phyloP scores from a whole-genome alignment of 2,329 filamentous ascomycete species.

The Nemania serpens region DNA sequence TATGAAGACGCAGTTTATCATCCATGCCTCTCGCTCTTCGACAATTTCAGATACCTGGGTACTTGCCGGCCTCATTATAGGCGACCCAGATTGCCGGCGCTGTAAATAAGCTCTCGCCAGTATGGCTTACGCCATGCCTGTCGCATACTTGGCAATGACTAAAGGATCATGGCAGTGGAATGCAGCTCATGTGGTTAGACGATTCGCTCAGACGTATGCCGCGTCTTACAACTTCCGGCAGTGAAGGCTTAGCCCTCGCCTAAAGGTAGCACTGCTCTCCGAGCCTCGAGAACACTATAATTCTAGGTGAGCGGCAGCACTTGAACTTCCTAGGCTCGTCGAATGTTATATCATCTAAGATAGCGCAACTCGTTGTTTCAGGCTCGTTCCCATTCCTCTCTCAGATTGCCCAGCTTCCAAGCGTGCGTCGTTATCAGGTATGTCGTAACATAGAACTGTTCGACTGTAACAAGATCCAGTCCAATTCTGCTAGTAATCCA shows the following conservation, averaged over 20 bases:
- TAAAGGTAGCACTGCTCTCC: no score
- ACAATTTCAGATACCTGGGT: slow-evolving; percentile 22
- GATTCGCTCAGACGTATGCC: neutral
- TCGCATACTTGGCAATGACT: slow-evolving; percentile 13
- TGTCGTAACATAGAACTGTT: neutral
- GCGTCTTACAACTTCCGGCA: neutral
- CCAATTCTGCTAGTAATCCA: no score
- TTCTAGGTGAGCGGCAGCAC: no score
- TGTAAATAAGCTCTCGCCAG: neutral
- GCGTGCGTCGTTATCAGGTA: no score
- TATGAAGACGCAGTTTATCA: neutral
- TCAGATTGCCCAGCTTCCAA: no score
- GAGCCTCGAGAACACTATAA: no score
- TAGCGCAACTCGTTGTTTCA: no score
- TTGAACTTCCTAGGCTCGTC: no score
- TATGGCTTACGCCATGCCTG: neutral
- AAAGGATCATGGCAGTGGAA: neutral
- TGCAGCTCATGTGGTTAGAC: slow-evolving; percentile 1
- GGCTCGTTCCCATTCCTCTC: no score
- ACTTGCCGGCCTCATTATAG: slow-evolving; percentile 11
- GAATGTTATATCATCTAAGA: no score
- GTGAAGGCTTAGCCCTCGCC: neutral
- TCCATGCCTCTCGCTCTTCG: neutral
- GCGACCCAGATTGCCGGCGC: slow-evolving; percentile 10
- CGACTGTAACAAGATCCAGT: no score